Base-by-base conservation (phyloP, 2,329 filamentous ascomycete genomes). In the Colletotrichum sp. region DNA sequence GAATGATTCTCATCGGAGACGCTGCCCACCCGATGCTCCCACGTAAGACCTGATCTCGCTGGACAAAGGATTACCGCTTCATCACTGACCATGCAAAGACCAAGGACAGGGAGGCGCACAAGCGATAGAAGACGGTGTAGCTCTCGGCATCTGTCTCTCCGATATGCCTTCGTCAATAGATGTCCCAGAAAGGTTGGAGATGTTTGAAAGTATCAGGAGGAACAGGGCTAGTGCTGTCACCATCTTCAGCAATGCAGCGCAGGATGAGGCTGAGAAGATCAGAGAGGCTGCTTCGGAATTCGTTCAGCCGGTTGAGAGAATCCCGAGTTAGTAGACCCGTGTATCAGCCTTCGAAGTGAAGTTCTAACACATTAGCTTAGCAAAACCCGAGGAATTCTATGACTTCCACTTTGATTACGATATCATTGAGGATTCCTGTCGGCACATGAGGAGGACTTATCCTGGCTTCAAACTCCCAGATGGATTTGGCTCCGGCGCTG, bases 21-120 rank as follows among this genome's bases (percentile, higher is more conserved):
- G 83, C 85, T 1, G 84, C 85, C 0, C 85, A 86, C 71, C 84
- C 84, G 0, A 86, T 85, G 82, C 81, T 86, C 13, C 84, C 84
- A 2, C 83, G 84, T 85, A 75, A 63, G 81, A 26, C 10, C 5
- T 10, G 9, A 13, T 5, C 16, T 55, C 24, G 8, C 62, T n/a
- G n/a, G n/a, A n/a, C n/a, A 24, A 9, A 4, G 0, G 6, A 0
- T 72, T 75, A 24, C 2, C 21, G 8, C 3, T 9, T 13, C 18
- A 12, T 26, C 12, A 78, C 34, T 52, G 2, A 67, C 21, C 8
- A 4, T 5, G 18, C 9, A 4, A 10, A 76, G 85, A 86, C 69
- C 86, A 86, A 71, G 85, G 83, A 13, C 86, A 86, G 76, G 84
- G 82, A 0, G 85, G 80, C 12, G 82, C 82, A 0, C 84, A 85